Percentiles rank a stretch among this genome's conserved stretches.
phyloP scores from a whole-genome alignment of 2,329 filamentous ascomycete genomes.

The Penicillium expansum region DNA sequence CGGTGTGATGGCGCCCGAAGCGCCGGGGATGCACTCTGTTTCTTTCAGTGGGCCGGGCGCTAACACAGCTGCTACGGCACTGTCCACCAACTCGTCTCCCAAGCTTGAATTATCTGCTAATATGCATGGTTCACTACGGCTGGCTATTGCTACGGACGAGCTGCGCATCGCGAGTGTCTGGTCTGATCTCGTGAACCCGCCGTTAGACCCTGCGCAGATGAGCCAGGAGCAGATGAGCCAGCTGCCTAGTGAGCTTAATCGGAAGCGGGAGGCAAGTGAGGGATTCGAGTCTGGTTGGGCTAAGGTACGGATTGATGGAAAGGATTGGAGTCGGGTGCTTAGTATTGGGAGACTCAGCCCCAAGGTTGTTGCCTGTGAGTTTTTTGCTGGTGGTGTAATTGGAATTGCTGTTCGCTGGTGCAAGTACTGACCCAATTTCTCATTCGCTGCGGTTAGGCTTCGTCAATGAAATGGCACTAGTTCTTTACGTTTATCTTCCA shows the following conservation, averaged over 20 bases:
- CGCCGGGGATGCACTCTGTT: constrained; percentile 24
- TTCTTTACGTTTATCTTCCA: constrained; percentile 48
- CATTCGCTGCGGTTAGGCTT: constrained; percentile 32
- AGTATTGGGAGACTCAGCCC: constrained; percentile 88
- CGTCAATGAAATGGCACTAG: constrained; percentile 46
- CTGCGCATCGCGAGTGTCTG: constrained; percentile 83
- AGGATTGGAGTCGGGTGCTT: constrained; percentile 91
- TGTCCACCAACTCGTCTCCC: constrained; percentile 40
- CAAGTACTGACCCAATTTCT: not conserved
- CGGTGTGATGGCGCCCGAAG: constrained; percentile 22
- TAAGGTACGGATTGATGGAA: constrained; percentile 84
- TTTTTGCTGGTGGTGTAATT: not conserved
- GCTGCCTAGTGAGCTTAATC: constrained; percentile 76
- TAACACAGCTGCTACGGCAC: constrained; percentile 33
- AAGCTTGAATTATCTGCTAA: constrained; percentile 87
- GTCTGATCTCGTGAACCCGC: constrained; percentile 81
- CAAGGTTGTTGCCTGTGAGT: constrained; percentile 82
- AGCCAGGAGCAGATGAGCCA: constrained; percentile 64
- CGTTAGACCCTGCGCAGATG: constrained; percentile 75
- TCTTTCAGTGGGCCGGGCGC: constrained; percentile 6
- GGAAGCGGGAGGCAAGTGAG: constrained; percentile 63
- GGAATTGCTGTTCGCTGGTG: not conserved
- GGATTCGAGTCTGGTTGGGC: constrained; percentile 82
- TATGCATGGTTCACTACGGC: constrained; percentile 82
- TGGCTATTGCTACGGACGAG: constrained; percentile 78